Conservation (phyloP, 441 rosid genomes). For the Brassica balearica region DNA sequence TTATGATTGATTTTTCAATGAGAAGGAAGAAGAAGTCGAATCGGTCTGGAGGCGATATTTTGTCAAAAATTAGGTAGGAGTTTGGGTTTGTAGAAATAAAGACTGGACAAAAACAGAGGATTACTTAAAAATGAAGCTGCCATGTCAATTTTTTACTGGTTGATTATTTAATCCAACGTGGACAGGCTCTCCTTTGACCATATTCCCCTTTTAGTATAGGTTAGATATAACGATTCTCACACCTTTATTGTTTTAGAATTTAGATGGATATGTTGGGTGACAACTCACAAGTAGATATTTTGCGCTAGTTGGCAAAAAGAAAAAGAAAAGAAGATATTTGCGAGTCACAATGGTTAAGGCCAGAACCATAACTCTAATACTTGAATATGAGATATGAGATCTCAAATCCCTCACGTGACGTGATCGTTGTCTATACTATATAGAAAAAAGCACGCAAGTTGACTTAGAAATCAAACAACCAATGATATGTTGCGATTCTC, state of each 20-base stretch:
- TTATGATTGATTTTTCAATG: no score
- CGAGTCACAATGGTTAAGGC: not conserved
- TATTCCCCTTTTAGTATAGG: no score
- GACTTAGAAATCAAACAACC: slow-evolving; percentile 1
- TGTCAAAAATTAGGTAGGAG: no score
- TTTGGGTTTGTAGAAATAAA: no score
- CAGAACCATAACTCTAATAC: not conserved
- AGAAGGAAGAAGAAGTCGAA: no score
- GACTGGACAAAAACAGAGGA: no score
- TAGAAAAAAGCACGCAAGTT: slow-evolving; percentile 7
- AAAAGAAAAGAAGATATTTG: not conserved
- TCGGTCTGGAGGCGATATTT: no score
- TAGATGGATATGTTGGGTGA: slow-evolving; percentile 4
- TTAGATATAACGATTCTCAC: not conserved
- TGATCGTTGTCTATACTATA: not conserved
- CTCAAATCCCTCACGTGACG: not conserved
- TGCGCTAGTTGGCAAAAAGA: not conserved
- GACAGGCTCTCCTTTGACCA: no score
- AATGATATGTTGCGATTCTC: not conserved
- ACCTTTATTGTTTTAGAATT: not conserved
- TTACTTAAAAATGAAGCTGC: no score
- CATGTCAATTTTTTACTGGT: no score
- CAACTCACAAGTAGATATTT: not conserved
- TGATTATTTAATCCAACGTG: no score
- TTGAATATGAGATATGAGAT: not conserved